These are phyloP conservation scores for Scalesia atractyloides DNA, from an alignment of 129 eudicot genomes.

Conservation along the genomic window DNA sequence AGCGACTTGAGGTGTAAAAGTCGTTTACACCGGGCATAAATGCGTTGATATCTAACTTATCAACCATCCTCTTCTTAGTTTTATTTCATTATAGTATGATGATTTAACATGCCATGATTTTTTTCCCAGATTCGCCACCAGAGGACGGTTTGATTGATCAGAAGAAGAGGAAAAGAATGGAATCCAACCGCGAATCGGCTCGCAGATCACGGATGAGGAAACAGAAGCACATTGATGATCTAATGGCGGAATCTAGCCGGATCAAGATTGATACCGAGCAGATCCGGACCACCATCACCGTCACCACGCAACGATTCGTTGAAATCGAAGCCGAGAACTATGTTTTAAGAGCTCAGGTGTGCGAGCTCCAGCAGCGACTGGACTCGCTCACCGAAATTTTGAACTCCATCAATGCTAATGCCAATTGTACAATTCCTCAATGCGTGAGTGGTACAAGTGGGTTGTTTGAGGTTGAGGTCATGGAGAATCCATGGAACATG, in stretches of 20 bases:
- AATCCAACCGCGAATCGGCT: conserved; percentile 91
- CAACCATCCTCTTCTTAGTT: too few relatives aligned
- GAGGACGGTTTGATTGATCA: conserved; percentile 59
- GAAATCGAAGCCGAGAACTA: conserved; percentile 76
- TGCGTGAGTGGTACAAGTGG: conserved; percentile 18
- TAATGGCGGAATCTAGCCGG: conserved; percentile 44
- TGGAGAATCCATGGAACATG: conserved; percentile 59
- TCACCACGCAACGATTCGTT: conserved; percentile 48
- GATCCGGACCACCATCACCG: conserved; percentile 42
- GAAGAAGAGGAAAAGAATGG: conserved; percentile 82
- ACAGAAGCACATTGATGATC: conserved; percentile 71
- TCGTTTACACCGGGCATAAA: too few relatives aligned
- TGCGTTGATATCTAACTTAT: too few relatives aligned
- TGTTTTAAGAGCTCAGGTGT: conserved; percentile 74
- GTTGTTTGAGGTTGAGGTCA: conserved; percentile 37
- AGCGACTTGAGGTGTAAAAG: too few relatives aligned
- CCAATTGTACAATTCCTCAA: conserved; percentile 25
- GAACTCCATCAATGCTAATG: conserved; percentile 38
- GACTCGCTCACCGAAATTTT: conserved; percentile 69
- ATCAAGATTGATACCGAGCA: conserved; percentile 55
- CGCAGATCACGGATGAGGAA: conserved; percentile 78
- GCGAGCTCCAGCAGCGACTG: conserved; percentile 67
- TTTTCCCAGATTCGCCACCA: conserved; percentile 35
- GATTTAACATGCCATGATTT: neutral
- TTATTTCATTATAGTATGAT: too few relatives aligned